Evolutionary conservation across 495 filamentous ascomycete genomes (phyloP), one percentile per base, ranked within the genome.

Genomic region (Ramalina peruviana): DNA sequence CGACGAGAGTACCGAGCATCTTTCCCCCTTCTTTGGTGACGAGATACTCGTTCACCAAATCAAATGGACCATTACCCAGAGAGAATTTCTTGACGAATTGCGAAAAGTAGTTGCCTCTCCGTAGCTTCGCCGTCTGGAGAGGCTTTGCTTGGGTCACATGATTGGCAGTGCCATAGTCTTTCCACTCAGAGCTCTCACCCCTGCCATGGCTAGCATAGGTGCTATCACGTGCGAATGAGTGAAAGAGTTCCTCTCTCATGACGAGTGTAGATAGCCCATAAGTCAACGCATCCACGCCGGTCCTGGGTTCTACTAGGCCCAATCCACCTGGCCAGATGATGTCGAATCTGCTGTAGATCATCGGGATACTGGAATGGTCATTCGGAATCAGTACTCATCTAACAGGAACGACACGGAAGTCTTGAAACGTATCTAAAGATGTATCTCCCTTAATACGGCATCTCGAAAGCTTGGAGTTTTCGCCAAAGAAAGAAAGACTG

Each of bases 301-400:
- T 75, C 12, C 81, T 73, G 44, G 83, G 76, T 50, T 85, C 80
- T 4, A 76, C 69, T 3, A 76, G 66, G 19, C 74, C 67, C 40
- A 74, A 67, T 6, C 74, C 76, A 55, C 93, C 86, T 0, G 89
- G 90, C 89, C 89, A 97, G 37, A 92, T 82, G 53, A 95, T 94
- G 61, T 94, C 86, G 62, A 97, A 95, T 23, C 86, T 79, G 1
- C 85, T 84, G 62, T 97, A 97, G 58, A 97, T 93, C 48, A 83
- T 78, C 10, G 88, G 87, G 15, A 89, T 82, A 0, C 7, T 13
- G 9, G 7, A 33, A 13, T 7, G 7, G 30, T 11, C 7, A 33
- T 33, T 2, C 9, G 12, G 30, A 33, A 6, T 33, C 30, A 33
- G 30, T 13, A 25, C 23, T 4, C 23, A 25, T 25, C 6, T 6